These are phyloP conservation scores for Pholiota conissans DNA, from an alignment of 768 basidiomycete species.

Conservation along the genomic window DNA sequence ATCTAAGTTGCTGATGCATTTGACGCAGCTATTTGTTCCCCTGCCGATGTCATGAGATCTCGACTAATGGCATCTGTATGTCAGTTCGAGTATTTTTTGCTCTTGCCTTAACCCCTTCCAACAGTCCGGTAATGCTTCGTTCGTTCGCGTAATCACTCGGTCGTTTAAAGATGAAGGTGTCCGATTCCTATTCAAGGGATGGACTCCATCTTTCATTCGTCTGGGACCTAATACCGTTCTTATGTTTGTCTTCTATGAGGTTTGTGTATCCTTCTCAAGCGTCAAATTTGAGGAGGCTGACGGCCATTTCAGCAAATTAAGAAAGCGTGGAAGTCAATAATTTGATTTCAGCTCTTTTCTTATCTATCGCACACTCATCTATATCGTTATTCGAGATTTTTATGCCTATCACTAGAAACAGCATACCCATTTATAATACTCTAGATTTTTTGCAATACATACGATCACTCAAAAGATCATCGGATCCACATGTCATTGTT, in stretches of 20 bases:
- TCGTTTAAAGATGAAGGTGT: constrained; percentile 76
- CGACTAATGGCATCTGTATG: constrained; percentile 76
- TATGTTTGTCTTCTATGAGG: constrained; percentile 86
- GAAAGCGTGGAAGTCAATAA: constrained; percentile 46
- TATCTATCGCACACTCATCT: not conserved
- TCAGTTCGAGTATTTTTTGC: constrained; percentile 4
- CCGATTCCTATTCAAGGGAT: constrained; percentile 82
- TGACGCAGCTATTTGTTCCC: constrained; percentile 68
- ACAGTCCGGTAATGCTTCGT: constrained; percentile 47
- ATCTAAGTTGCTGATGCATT: constrained; percentile 8
- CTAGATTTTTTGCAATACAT: too few species aligned
- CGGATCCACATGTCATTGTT: not conserved
- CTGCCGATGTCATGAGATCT: constrained; percentile 75
- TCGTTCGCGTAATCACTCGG: constrained; percentile 51
- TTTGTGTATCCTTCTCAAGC: constrained; percentile 24
- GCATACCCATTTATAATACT: not conserved
- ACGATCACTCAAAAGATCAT: not conserved
- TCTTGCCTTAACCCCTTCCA: constrained; percentile 25
- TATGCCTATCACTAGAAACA: not conserved
- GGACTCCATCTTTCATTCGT: constrained; percentile 86
- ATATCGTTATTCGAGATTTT: not conserved
- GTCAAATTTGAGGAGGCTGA: not conserved
- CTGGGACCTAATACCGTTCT: constrained; percentile 83
- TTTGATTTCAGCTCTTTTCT: not conserved
- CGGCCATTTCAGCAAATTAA: constrained; percentile 62